Evolutionary conservation across 768 basidiomycete genomes (phyloP).

Genomic region (Zangia roseola): DNA sequence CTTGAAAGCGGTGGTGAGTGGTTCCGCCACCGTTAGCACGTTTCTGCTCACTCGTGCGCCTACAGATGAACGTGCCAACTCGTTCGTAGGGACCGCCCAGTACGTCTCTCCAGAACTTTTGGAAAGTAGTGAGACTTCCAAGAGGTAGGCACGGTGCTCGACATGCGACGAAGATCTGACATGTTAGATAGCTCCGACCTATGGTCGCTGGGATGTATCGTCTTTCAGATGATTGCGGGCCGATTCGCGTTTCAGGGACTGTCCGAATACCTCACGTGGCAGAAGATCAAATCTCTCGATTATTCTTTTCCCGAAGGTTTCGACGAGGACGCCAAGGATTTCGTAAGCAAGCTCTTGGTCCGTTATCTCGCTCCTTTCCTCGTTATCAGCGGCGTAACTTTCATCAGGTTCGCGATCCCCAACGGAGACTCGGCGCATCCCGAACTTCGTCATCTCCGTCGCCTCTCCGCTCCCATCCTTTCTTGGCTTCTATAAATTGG

Average conservation of each 20-base stretch:
- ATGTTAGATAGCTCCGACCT: constrained; percentile 69
- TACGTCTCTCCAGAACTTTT: constrained; percentile 89
- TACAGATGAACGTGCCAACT: constrained; percentile 54
- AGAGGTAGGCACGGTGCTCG: constrained; percentile 50
- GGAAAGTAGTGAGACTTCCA: constrained; percentile 67
- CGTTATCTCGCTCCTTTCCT: not conserved
- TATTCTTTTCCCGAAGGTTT: constrained; percentile 88
- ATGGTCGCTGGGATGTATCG: constrained; percentile 93
- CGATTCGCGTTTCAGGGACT: constrained; percentile 88
- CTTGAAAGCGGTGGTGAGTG: constrained; percentile 54
- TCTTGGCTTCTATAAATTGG: constrained; percentile 63
- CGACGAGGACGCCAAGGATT: constrained; percentile 75
- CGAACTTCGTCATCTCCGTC: constrained; percentile 37
- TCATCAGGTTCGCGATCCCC: constrained; percentile 56
- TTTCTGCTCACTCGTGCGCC: constrained; percentile 2
- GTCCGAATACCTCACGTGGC: constrained; percentile 93
- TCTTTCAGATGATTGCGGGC: constrained; percentile 92
- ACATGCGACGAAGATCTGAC: not conserved
- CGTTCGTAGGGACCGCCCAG: constrained; percentile 89
- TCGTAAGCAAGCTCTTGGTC: constrained; percentile 78
- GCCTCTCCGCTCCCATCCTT: constrained; percentile 57
- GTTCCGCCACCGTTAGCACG: not conserved
- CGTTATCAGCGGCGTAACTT: not conserved
- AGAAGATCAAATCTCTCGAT: constrained; percentile 87
- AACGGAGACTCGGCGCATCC: constrained; percentile 57